Evolutionary conservation across 1,284 basidiomycete species (phyloP), one percentile per base, ranked within the genome.

Genomic region (Melampsora larici-populina): DNA sequence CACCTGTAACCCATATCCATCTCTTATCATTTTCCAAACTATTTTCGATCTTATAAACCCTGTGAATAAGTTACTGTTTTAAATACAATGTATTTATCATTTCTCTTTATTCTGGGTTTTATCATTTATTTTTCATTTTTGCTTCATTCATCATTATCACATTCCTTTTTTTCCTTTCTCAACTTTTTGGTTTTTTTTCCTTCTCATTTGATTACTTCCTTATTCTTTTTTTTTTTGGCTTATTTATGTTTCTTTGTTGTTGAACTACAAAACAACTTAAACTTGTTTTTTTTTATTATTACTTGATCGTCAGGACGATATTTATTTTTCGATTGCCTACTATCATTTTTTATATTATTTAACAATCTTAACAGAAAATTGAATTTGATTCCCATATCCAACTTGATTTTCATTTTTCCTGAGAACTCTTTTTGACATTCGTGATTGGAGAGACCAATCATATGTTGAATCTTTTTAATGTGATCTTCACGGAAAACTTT

Each of bases 241-340:
- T 67, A n/a, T 36, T 43, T 67, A 40, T 36, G 2, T 43, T 43
- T 67, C n/a, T 43, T 3, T 13, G 13, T 67, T 67, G 33, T 36
- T 67, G 15, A 6, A 40, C n/a, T 67, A 40, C 11, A n/a, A n/a
- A 11, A 40, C 21, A 9, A 31, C n/a, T 67, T 67, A n/a, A 40
- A 40, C 6, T 36, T 2, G 7, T 67, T 67, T 43, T 67, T 67
- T 43, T 40, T 36, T 67, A 26, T 46, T n/a, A n/a, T 21, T 13
- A n/a, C 43, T 40, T 40, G n/a, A 40, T 67, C 36, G 33, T 67
- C 21, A 40, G 18, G 33, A 40, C 36, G 33, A 21, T 18, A 21
- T 11, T 36, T 36, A 40, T 67, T 40, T 67, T 67, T 67, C 46
- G n/a, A 21, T 67, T 67, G 40, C 46, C 11, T 67, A 40, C n/a